These are phyloP conservation scores for Sequoiadendron giganteum DNA, from an alignment of 75 land plant genomes.

Conservation along the genomic window DNA sequence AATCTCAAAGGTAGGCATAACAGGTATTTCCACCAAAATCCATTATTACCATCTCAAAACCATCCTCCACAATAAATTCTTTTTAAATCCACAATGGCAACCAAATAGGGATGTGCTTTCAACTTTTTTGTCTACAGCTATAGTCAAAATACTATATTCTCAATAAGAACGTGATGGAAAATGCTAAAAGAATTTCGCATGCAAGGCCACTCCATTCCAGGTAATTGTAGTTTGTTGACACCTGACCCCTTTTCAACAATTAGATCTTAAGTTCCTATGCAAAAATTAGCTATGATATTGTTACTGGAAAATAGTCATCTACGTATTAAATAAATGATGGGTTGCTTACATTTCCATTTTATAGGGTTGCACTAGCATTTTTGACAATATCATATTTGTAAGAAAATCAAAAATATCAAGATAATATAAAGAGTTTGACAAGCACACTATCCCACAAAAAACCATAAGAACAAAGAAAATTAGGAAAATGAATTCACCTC, in stretches of 20 bases:
- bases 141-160: not conserved
- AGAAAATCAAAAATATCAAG: not conserved
- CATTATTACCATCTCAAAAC: not conserved
- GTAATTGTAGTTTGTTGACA: not conserved
- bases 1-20: not conserved
- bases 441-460: not conserved
- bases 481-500: conserved; percentile 47
- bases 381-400: not conserved
- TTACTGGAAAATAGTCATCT: not conserved
- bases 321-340: not conserved
- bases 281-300: not conserved
- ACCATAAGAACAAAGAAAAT: not conserved
- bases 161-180: not conserved
- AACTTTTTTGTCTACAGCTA: not conserved
- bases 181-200: not conserved
- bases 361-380: not conserved
- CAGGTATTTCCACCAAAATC: not conserved
- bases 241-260: not conserved
- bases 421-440: not conserved
- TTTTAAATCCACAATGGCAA: not conserved
- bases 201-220: not conserved
- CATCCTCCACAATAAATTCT: not conserved
- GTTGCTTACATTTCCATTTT: not conserved
- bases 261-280: not conserved
- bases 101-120: not conserved